Percentiles rank a stretch among this genome's conserved stretches.
These are phyloP conservation scores for Beauveria bassiana DNA, from an alignment of 2,329 filamentous ascomycete species.

Conservation along the genomic window DNA sequence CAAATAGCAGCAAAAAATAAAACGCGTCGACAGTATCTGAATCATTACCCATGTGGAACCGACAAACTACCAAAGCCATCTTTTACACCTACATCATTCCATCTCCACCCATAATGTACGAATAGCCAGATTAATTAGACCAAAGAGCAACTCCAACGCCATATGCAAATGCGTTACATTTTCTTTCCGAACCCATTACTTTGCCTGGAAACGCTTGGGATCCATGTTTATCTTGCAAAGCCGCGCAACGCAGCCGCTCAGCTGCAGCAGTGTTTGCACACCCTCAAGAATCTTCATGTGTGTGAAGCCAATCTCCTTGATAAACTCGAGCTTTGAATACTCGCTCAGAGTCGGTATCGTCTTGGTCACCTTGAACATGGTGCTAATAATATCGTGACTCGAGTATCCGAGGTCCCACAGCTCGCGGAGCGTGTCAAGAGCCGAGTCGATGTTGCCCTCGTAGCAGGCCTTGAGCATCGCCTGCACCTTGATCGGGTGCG, in stretches of 20 bases:
- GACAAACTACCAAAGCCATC: not conserved
- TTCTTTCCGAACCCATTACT: conserved; percentile 19
- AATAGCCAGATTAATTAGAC: conserved; percentile 6
- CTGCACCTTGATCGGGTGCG: conserved; percentile 96
- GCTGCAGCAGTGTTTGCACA: conserved; percentile 86
- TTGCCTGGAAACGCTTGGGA: conserved; percentile 62
- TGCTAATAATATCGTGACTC: conserved; percentile 98
- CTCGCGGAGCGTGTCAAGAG: conserved; percentile 78
- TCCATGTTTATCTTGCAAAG: conserved; percentile 97
- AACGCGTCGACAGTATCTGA: conserved; percentile 10
- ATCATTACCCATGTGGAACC: not conserved
- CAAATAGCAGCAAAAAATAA: conserved; percentile 6
- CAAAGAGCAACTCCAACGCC: conserved; percentile 26
- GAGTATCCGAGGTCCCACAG: conserved; percentile 94
- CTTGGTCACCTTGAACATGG: conserved; percentile 98
- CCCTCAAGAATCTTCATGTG: conserved; percentile 99
- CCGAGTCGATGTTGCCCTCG: conserved; percentile 82
- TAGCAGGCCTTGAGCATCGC: conserved; percentile 97
- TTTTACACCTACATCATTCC: not conserved
- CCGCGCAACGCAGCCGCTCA: conserved; percentile 85
- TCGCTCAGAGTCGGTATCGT: conserved; percentile 87
- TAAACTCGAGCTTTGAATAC: conserved; percentile 93
- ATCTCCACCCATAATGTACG: conserved; percentile 7
- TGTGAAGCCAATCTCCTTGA: conserved; percentile 97
- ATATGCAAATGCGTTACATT: conserved; percentile 16